Percentiles rank a stretch among this genome's conserved stretches.
phyloP scores from a whole-genome alignment of 768 basidiomycete genomes.

The Mrakia blollopis region DNA sequence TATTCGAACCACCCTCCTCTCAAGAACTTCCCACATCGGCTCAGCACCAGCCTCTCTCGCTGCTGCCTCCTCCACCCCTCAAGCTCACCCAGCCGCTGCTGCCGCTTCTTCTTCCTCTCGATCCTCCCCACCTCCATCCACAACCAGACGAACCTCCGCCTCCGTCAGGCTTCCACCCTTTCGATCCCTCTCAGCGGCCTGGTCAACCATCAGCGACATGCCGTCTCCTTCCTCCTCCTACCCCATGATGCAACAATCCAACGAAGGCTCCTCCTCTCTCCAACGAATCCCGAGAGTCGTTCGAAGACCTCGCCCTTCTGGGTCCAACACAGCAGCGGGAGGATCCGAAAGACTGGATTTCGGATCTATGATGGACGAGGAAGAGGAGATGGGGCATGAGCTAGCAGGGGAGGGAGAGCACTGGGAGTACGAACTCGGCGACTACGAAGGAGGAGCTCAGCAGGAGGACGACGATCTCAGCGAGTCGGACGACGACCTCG shows the following conservation, averaged over 20 bases:
- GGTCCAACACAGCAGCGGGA: neutral
- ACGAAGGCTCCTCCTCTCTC: neutral
- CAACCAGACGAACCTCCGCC: neutral
- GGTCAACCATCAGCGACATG: neutral
- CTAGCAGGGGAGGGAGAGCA: neutral
- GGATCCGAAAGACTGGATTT: slow-evolving; percentile 1
- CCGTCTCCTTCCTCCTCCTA: neutral
- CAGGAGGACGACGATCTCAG: neutral
- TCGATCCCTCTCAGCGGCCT: neutral
- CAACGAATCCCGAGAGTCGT: neutral
- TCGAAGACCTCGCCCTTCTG: neutral
- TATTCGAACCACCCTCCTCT: neutral
- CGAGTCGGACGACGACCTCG: neutral
- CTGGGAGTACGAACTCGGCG: neutral
- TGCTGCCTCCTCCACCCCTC: neutral
- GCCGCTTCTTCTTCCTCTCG: neutral
- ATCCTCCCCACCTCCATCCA: slow-evolving; percentile 2
- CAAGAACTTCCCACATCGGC: neutral
- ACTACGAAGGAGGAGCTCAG: neutral
- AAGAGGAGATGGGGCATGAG: neutral
- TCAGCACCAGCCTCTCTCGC: neutral
- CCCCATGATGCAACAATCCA: neutral
- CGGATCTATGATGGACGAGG: neutral
- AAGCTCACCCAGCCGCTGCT: neutral
- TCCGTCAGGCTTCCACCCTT: slow-evolving; percentile 2